These are phyloP conservation scores for Cordyceps javanica DNA, from an alignment of 2,329 filamentous ascomycete genomes.

Conservation along the genomic window DNA sequence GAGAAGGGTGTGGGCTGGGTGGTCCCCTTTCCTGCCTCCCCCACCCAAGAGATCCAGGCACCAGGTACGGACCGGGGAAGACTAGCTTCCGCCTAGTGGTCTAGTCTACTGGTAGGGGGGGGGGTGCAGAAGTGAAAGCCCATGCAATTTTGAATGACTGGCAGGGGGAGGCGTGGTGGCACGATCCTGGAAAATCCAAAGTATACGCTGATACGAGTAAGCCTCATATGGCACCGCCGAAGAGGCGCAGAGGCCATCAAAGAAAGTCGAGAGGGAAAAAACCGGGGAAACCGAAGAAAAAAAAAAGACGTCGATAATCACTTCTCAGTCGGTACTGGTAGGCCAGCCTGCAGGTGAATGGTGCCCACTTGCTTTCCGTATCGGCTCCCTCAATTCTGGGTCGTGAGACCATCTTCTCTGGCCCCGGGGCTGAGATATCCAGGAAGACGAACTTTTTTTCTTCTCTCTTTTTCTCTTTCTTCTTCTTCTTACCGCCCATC, in stretches of 20 bases:
- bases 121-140: not conserved
- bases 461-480: too few relatives aligned
- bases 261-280: not conserved
- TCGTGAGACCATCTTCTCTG: too few relatives aligned
- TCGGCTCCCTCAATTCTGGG: too few relatives aligned
- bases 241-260: not conserved
- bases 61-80: constrained; percentile 12
- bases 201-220: not conserved
- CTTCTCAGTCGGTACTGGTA: too few relatives aligned
- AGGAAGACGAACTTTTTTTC: too few relatives aligned
- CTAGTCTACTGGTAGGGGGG: not conserved
- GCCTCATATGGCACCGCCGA: not conserved
- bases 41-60: constrained; percentile 5
- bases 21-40: not conserved
- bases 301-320: too few relatives aligned
- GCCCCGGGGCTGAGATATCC: too few relatives aligned
- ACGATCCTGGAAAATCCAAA: not conserved
- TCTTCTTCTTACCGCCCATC: too few relatives aligned
- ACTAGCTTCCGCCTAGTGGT: not conserved
- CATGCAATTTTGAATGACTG: not conserved
- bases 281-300: too few relatives aligned
- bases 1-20: not conserved
- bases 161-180: not conserved
- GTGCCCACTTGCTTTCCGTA: too few relatives aligned
- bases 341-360: too few relatives aligned